Base-by-base conservation (phyloP, 805 yeast genomes). In the Candida nonsorbophila region DNA sequence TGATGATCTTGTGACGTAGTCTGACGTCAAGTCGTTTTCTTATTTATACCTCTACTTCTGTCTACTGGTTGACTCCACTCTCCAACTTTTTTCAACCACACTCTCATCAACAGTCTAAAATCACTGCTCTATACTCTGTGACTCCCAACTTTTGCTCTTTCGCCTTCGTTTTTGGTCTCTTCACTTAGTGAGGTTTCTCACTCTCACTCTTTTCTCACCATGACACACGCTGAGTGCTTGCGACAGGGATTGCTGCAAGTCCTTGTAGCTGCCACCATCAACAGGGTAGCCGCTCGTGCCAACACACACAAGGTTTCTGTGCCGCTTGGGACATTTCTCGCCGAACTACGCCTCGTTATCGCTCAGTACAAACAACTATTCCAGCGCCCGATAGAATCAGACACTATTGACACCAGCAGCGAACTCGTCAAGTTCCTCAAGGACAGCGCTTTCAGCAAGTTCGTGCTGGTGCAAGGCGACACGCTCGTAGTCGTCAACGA, bases 381-480 rank as follows among this genome's bases (percentile, higher is more conserved):
- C 30, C 36, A 34, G 1, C 16, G 40, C 18, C 44, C 44, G 14
- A 21, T 19, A 4, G 16, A 28, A 6, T 28, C 32, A 9, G 34
- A 33, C 11, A 21, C 22, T 7, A 32, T 39, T 8, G 26, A 27
- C 8, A 24, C 40, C 4, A 39, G 33, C 16, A 37, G 41, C 7
- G 34, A 25, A 5, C 28, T 52, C 8, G 15, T 33, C 5, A 21
- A 34, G 7, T 32, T 43, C 8, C 27, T 47, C 17, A 30, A 30
- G 10, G 24, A 22, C 12, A 36, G 41, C 12, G 34, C 28, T 7
- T 44, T 54, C 27, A 23, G 40, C 8, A 40, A 48, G 21, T 47
- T 54, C 37, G 41, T 55, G 2, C 21, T 29, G 16, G 33, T 53
- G 4, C 33, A 41, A 10, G 43, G 42, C 5, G 45, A 47, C 14